A percentile compares a stretch with the other conserved stretches of the same genome.
These are phyloP conservation scores for Quercus tomentella DNA, from an alignment of 331 rosid genomes.

Conservation along the genomic window DNA sequence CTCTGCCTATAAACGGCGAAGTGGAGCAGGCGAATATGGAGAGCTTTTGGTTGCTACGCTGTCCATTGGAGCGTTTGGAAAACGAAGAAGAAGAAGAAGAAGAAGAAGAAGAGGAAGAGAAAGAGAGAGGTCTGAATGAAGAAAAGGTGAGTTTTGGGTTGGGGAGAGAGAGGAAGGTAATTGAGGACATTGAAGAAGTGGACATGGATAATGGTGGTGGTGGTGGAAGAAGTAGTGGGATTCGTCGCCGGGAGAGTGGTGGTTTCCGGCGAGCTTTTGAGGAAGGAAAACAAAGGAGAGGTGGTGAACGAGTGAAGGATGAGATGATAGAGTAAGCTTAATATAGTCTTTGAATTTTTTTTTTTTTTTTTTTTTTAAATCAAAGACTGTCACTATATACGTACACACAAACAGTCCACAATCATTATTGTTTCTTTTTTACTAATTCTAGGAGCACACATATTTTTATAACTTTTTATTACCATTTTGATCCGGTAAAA, in stretches of 20 bases:
- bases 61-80: slow-evolving; percentile 15
- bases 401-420: too few relatives aligned
- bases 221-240: background rate
- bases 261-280: slow-evolving; percentile 30
- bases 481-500: too few relatives aligned
- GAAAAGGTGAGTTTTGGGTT: slow-evolving; percentile 14
- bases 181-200: slow-evolving; percentile 31
- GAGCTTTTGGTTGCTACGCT: slow-evolving; percentile 15
- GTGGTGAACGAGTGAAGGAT: background rate
- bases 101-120: slow-evolving; percentile 12
- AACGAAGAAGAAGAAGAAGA: slow-evolving; percentile 5
- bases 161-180: slow-evolving; percentile 24
- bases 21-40: slow-evolving; percentile 54
- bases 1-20: slow-evolving; percentile 44
- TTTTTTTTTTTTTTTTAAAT: background rate
- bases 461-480: too few relatives aligned
- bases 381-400: too few relatives aligned
- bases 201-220: background rate
- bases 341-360: background rate
- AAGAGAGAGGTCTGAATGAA: background rate
- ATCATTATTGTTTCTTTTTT: too few relatives aligned
- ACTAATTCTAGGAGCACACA: too few relatives aligned
- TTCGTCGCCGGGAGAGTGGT: slow-evolving; percentile 21
- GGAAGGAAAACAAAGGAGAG: slow-evolving; percentile 6
- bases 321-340: background rate